phyloP scores from a whole-genome alignment of 139 green algal genomes.

The Haematococcus lacustris region DNA sequence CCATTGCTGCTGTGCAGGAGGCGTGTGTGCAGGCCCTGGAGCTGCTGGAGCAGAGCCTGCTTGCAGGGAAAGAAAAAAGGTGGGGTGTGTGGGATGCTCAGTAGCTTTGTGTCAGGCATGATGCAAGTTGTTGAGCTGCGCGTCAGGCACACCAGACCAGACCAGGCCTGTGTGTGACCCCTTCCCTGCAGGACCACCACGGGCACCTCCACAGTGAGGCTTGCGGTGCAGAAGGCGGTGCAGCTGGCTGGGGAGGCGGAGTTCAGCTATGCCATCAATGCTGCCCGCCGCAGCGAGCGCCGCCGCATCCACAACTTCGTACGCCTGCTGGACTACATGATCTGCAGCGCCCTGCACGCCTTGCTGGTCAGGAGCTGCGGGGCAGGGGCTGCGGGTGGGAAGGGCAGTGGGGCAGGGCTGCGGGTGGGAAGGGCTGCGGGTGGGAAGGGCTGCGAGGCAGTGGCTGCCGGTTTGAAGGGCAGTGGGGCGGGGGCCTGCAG shows the following conservation, averaged over 20 bases:
- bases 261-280: conserved; percentile 58
- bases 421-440: too few species aligned
- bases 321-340: conserved; percentile 66
- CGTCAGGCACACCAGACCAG: too few species aligned
- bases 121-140: too few species aligned
- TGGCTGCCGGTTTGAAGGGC: too few species aligned
- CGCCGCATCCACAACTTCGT: conserved; percentile 58
- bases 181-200: not conserved
- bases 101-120: too few species aligned
- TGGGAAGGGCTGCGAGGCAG: too few species aligned
- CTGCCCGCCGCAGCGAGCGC: conserved; percentile 56
- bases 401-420: too few species aligned
- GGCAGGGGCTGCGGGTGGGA: too few species aligned
- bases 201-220: not conserved
- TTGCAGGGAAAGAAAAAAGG: conserved; percentile 17
- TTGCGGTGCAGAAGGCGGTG: conserved; percentile 4
- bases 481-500: too few species aligned
- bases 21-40: conserved; percentile 28
- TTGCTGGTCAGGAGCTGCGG: conserved; percentile 30
- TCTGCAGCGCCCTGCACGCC: conserved; percentile 53
- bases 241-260: conserved; percentile 24
- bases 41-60: conserved; percentile 29
- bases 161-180: not conserved
- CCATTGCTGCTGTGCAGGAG: conserved; percentile 12
- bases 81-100: too few species aligned